Percentiles rank a stretch among this genome's conserved stretches.
Conservation (phyloP, 495 filamentous ascomycete genomes). For the Pyrenula massariospora region DNA sequence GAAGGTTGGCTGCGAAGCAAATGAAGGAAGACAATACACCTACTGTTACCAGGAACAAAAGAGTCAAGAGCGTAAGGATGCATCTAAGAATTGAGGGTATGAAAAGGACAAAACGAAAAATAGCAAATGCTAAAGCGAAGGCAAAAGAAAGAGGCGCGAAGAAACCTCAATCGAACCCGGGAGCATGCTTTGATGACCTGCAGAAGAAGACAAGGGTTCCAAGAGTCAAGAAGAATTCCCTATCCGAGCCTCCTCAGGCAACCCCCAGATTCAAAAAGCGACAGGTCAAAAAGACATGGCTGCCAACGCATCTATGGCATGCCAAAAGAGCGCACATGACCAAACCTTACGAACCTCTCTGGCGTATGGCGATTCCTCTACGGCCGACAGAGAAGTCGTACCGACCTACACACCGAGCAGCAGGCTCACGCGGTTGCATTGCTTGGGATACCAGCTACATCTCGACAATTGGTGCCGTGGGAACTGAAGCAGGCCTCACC, state of each 20-base stretch:
- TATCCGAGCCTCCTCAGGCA: constrained; percentile 54
- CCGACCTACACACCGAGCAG: constrained; percentile 75
- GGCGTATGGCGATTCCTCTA: constrained; percentile 79
- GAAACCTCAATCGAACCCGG: constrained; percentile 10
- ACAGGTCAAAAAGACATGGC: constrained; percentile 81
- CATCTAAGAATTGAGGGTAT: constrained; percentile 76
- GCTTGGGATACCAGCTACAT: constrained; percentile 96
- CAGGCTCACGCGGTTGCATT: constrained; percentile 51
- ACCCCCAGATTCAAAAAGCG: constrained; percentile 71
- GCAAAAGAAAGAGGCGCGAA: constrained; percentile 17
- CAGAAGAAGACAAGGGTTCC: constrained; percentile 36
- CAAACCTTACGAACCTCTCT: constrained; percentile 61
- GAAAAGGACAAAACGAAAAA: constrained; percentile 59
- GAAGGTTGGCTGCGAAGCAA: constrained; percentile 51
- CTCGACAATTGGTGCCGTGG: constrained; percentile 71
- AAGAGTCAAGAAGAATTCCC: constrained; percentile 57
- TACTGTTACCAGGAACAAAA: constrained; percentile 56
- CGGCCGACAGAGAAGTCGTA: constrained; percentile 84
- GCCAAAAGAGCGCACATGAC: constrained; percentile 87
- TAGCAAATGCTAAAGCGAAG: constrained; percentile 37
- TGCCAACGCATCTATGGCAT: constrained; percentile 91
- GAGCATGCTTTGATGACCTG: constrained; percentile 15
- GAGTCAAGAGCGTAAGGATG: constrained; percentile 57
- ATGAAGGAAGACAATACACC: constrained; percentile 91
- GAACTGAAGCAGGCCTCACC: constrained; percentile 47